Evolutionary conservation across 148 eudicot genomes (phyloP), one percentile per base, ranked within the genome.

Genomic region (Talinum fruticosum): DNA sequence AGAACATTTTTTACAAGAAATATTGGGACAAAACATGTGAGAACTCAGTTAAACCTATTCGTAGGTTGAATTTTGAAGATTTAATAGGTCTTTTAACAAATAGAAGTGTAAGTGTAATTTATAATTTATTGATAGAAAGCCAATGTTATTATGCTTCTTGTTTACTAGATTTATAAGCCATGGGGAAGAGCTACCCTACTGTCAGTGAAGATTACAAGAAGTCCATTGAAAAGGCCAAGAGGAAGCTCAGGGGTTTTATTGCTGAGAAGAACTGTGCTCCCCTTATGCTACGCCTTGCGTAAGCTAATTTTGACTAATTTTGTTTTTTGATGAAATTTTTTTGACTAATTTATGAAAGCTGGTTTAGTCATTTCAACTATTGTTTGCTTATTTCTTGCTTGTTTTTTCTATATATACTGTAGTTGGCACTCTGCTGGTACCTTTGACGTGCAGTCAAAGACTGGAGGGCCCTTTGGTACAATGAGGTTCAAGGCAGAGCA

Each of bases 401-500:
- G n/a, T n/a, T n/a, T n/a, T n/a, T n/a, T 19, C 23, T 34, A 36
- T 74, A 6, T 71, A 32, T 35, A 44, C 8, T 78, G 33, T 80
- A 93, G 98, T 79, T 93, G 96, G 96, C 98, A 93, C 92, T 93
- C 96, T 68, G 98, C 98, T 78, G 98, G 96, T 79, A 93, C 98
- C 29, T 93, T 54, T 41, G 98, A 93, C 69, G 81, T 77, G 75
- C 73, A 54, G 32, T 71, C 89, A 13, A 93, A 85, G 87, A 91
- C 90, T 35, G 98, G 98, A 59, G 98, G 98, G 62, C 98, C 98
- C 3, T 93, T 93, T 32, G 98, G 98, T 10, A 93, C 98, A 72
- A 91, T 93, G 88, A 93, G 91, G 85, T 75, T 75, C 73, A 76
- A 84, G 86, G 82, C 37, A 10, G 98, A 93, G 88, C 88, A 69